These are phyloP conservation scores for Paramyrothecium sp. DNA, from an alignment of 2,329 filamentous ascomycete genomes.

Conservation along the genomic window DNA sequence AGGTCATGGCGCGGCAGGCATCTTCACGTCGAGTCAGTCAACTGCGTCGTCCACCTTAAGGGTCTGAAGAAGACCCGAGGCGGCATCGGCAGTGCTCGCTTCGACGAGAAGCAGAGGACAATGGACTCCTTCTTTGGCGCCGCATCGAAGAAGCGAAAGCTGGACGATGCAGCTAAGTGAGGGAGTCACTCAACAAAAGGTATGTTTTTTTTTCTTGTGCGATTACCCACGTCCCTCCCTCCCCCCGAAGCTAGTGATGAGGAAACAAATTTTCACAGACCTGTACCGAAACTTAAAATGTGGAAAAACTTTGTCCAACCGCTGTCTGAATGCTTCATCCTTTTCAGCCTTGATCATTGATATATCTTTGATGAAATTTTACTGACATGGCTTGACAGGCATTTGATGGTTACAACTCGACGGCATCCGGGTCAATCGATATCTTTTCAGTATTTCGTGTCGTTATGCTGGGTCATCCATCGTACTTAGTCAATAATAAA, in stretches of 20 bases:
- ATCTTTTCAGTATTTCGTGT: conserved; percentile 1
- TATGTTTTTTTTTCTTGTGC: conserved; percentile 30
- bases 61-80: conserved; percentile 77
- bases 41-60: conserved; percentile 69
- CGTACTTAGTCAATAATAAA: background rate
- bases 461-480: background rate
- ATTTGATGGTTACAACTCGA: too few species aligned
- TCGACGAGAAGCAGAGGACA: conserved; percentile 73
- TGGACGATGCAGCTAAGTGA: conserved; percentile 17
- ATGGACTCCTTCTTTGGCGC: conserved; percentile 75
- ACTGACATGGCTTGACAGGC: conserved; percentile 16
- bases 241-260: conserved; percentile 59
- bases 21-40: conserved; percentile 57
- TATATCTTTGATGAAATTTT: conserved; percentile 12
- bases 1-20: too few species aligned
- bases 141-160: conserved; percentile 21
- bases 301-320: conserved; percentile 76
- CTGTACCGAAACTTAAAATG: conserved; percentile 74
- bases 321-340: conserved; percentile 64
- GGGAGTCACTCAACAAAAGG: conserved; percentile 24
- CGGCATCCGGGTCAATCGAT: too few species aligned
- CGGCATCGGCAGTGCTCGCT: conserved; percentile 75
- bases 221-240: conserved; percentile 1
- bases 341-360: conserved; percentile 12
- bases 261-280: conserved; percentile 72